Evolutionary conservation across 129 eudicot species (phyloP), one percentile per base, ranked within the genome.

Genomic region (Gnaphalium uliginosum): DNA sequence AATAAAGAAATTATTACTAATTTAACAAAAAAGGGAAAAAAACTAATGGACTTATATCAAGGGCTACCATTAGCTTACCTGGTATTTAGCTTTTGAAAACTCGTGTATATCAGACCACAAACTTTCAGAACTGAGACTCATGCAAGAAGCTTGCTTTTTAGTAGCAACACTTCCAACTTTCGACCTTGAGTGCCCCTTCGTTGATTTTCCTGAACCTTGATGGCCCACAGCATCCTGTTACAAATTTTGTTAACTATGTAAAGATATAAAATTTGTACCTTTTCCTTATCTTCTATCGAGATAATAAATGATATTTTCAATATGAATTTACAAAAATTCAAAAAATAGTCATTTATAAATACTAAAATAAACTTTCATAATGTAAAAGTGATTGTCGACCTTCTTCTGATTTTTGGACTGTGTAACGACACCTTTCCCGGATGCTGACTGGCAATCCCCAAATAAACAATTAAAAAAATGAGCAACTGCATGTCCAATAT

Each of bases 41-140:
- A 10, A 6, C n/a, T n/a, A 17, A 73, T 30, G 26, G 50, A 41
- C 50, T 50, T 56, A 37, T 46, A 46, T 14, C 18, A 14, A 46
- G n/a, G 53, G 53, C 53, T 13, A 1, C 53, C 13, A 46, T 46
- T 13, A 46, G 14, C 65, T 69, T 84, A 95, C 99, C 99, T 91
- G 89, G 85, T 91, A 95, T 82, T 95, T 95, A 81, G 78, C 74
- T 80, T 89, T 89, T n/a, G 97, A 89, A 81, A 95, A 89, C 66
- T 89, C 97, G 48, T 58, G 65, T 66, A 95, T 89, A 54, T 91
- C 93, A 63, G 92, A 60, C 99, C 99, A 95, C 81, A 95, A 73
- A 71, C 87, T 87, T 24, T 89, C 94, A 29, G 99, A 86, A 37
- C 87, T 81, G 35, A 87, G 81, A 80, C 65, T 73, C 77, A 75